Evolutionary conservation across 2,329 filamentous ascomycete genomes (phyloP), one percentile per base, ranked within the genome.

Genomic region (Cyphellophora attinorum): DNA sequence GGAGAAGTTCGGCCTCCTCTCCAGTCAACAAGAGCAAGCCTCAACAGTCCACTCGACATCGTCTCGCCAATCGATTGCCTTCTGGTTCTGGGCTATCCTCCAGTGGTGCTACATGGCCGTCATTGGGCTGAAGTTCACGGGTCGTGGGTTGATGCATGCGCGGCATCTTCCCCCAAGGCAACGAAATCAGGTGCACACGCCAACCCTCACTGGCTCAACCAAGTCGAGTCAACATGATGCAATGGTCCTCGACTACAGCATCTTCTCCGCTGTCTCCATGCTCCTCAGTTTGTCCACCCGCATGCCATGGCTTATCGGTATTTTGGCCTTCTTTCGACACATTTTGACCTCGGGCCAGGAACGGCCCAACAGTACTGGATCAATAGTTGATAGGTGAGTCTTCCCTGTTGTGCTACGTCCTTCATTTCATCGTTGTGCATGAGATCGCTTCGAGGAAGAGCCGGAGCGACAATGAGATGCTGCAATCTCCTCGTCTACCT

Each of bases 301-400:
- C 59, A 93, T 94, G 85, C 89, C 89, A 44, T 96, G 89, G 89
- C 71, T 94, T 37, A 71, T 70, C 53, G 85, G 85, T 54, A 65
- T 74, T 48, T 57, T 91, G 40, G 81, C 82, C 38, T 72, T 94
- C 59, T 57, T 81, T 47, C 85, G 91, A 61, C 79, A 82, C 68
- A 69, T 76, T 47, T 70, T 78, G 51, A 61, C 89, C 52, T 67
- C 69, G 51, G 85, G 86, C 15, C 84, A 84, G 45, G 83, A 85
- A 51, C 73, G 63, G 60, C 60, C 93, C 45, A 85, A 82, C 54
- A 71, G 73, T 51, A 74, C 81, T 17, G 73, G 93, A 58, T 79
- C 85, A 45, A 70, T 78, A 57, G 65, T 95, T 60, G 89, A 96
- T 67, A 93, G 85, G 89, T 96, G 77, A 80, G 85, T 52, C 49